These are phyloP conservation scores for Nectriaceae sp. DNA, from an alignment of 2,329 filamentous ascomycete species.

Conservation along the genomic window DNA sequence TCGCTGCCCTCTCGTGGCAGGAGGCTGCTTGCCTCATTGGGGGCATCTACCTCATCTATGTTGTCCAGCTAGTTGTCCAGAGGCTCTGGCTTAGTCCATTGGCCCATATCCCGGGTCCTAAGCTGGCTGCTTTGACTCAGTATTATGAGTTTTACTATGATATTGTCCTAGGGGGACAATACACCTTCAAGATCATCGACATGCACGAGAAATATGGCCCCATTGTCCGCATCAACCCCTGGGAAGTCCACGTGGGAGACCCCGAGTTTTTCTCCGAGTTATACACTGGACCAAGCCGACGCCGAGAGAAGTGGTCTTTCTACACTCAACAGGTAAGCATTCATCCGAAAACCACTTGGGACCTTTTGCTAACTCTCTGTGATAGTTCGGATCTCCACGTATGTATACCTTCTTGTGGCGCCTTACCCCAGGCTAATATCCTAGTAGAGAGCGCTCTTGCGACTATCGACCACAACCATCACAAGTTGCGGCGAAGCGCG, in stretches of 20 bases:
- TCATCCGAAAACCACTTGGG: background rate
- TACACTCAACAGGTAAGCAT: conserved; percentile 36
- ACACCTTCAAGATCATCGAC: conserved; percentile 42
- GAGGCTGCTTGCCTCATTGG: conserved; percentile 26
- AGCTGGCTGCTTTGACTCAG: conserved; percentile 39
- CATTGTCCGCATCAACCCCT: conserved; percentile 42
- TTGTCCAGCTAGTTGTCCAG: conserved; percentile 29
- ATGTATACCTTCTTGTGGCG: conserved; percentile 20
- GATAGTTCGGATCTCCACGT: conserved; percentile 37
- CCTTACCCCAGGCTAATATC: conserved; percentile 16
- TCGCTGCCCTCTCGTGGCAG: conserved; percentile 26
- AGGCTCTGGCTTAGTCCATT: conserved; percentile 41
- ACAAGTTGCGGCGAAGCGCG: conserved; percentile 35
- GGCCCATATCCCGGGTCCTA: conserved; percentile 41
- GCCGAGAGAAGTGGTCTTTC: conserved; percentile 37
- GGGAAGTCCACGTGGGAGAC: conserved; percentile 42
- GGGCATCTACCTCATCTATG: conserved; percentile 32
- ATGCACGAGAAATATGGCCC: conserved; percentile 45
- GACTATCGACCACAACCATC: conserved; percentile 37
- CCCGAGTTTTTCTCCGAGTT: conserved; percentile 42
- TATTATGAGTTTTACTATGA: conserved; percentile 48
- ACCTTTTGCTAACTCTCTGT: conserved; percentile 13
- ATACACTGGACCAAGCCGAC: conserved; percentile 33
- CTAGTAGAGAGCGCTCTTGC: conserved; percentile 35
- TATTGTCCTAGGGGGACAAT: conserved; percentile 42